Conservation (phyloP, 352 stramenopile species). For the Pythium folliculosum region DNA sequence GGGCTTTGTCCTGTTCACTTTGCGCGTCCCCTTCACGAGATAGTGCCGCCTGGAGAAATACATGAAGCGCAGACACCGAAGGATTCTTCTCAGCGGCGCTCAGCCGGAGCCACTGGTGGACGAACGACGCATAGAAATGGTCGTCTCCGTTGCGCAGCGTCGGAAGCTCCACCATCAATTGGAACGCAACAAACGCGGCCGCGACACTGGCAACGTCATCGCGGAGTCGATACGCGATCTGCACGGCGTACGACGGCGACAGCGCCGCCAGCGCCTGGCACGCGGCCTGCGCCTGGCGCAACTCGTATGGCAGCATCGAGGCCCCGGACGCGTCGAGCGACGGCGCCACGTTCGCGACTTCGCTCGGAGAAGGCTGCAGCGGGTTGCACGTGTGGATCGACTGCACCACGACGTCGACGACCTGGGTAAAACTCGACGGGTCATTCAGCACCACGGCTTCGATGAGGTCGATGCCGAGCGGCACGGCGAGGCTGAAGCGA, state of each 20-base stretch:
- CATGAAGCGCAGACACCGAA: constrained; percentile 6
- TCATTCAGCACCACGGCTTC: constrained; percentile 55
- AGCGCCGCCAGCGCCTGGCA: constrained; percentile 41
- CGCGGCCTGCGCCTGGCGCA: constrained; percentile 25
- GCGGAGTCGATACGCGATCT: constrained; percentile 19
- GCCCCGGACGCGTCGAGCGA: neutral
- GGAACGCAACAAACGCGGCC: constrained; percentile 25
- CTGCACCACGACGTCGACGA: constrained; percentile 43
- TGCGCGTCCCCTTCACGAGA: constrained; percentile 6
- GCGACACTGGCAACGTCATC: constrained; percentile 11
- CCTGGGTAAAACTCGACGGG: constrained; percentile 36
- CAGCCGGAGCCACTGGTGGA: constrained; percentile 45
- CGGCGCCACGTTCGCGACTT: constrained; percentile 3
- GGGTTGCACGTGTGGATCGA: constrained; percentile 28
- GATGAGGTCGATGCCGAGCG: constrained; percentile 44
- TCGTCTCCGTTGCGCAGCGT: constrained; percentile 24
- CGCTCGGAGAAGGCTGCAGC: constrained; percentile 1
- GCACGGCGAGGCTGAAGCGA: constrained; percentile 35
- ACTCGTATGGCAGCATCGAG: constrained; percentile 23
- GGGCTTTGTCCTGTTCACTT: constrained; percentile 3
- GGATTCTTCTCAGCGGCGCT: constrained; percentile 2
- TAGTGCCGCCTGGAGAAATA: constrained; percentile 24
- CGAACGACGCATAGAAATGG: constrained; percentile 35
- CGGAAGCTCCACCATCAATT: constrained; percentile 25
- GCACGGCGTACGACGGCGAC: constrained; percentile 39